phyloP scores from a whole-genome alignment of 2,329 filamentous ascomycete species.

The Trichoderma guizhouense region DNA sequence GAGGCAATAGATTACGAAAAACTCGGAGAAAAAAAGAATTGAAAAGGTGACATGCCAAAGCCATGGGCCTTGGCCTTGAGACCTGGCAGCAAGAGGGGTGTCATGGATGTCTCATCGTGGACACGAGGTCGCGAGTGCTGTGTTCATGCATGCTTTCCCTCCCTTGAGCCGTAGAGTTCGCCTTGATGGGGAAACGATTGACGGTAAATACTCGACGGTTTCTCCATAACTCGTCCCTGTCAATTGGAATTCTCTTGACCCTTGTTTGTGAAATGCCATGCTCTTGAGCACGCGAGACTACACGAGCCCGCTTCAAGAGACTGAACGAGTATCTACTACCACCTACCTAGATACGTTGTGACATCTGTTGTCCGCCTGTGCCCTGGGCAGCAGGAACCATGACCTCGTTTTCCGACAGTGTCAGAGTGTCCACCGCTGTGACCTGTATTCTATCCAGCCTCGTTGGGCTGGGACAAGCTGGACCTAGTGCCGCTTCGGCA shows the following conservation, averaged over 20 bases:
- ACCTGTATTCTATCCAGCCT: slow-evolving; percentile 10
- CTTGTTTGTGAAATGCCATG: not conserved
- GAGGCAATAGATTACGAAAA: not conserved
- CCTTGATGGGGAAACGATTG: slow-evolving; percentile 3
- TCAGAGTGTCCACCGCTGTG: slow-evolving; percentile 10
- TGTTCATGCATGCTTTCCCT: not conserved
- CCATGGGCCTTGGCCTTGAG: not conserved
- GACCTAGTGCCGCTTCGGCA: not conserved
- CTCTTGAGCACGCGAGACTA: not conserved
- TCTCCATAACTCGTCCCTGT: not conserved
- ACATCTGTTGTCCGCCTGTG: not conserved
- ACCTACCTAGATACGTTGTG: not conserved
- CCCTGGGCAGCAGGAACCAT: not conserved
- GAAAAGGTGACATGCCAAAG: not conserved
- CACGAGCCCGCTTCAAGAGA: not conserved
- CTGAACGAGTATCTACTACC: not conserved
- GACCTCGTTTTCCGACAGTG: not conserved
- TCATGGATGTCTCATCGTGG: slow-evolving; percentile 2
- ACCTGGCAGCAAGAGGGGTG: slow-evolving; percentile 1
- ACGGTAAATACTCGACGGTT: not conserved
- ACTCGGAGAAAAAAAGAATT: not conserved
- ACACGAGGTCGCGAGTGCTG: not conserved
- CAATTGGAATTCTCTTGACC: not conserved
- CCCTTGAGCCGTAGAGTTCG: not conserved
- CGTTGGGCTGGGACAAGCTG: slow-evolving; percentile 3